These are phyloP conservation scores for Scytalidium sp. DNA, from an alignment of 2,329 filamentous ascomycete genomes.

Conservation along the genomic window DNA sequence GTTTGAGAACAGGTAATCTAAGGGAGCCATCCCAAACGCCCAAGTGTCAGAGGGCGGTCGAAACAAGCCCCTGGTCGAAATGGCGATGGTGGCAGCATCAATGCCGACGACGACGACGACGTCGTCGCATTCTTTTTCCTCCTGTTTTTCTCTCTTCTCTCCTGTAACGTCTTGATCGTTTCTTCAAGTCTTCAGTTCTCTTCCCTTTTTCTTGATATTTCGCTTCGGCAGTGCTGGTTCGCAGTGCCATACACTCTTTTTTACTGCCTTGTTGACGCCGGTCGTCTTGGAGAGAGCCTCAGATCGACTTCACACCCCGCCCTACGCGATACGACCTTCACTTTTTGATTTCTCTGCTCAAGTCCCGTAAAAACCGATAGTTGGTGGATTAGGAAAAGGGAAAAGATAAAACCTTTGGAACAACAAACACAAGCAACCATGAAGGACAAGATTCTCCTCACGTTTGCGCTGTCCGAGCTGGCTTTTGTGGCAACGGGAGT, in stretches of 20 bases:
- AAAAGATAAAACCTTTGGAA: conserved; percentile 1
- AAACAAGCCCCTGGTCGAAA: background rate
- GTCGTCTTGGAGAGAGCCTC: conserved; percentile 21
- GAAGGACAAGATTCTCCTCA: conserved; percentile 49
- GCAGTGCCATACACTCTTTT: background rate
- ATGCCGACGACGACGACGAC: too few relatives aligned
- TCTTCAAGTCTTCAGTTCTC: conserved; percentile 11
- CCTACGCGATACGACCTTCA: background rate
- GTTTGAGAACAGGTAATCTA: background rate
- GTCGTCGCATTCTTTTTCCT: conserved; percentile 5
- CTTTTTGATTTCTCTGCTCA: background rate
- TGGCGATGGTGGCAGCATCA: too few relatives aligned
- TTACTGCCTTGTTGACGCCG: conserved; percentile 19
- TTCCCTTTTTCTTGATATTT: conserved; percentile 1
- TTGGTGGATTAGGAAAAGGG: conserved; percentile 2
- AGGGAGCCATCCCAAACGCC: background rate
- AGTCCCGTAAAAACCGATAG: too few relatives aligned
- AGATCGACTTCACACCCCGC: background rate
- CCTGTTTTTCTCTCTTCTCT: conserved; percentile 6
- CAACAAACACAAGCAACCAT: conserved; percentile 26
- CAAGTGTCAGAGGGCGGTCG: background rate
- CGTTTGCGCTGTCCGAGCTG: conserved; percentile 47
- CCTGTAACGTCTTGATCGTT: conserved; percentile 2
- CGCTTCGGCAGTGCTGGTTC: background rate
- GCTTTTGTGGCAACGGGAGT: conserved; percentile 49